Base-by-base conservation (phyloP, 1,284 basidiomycete genomes). In the Leccinum fallax region DNA sequence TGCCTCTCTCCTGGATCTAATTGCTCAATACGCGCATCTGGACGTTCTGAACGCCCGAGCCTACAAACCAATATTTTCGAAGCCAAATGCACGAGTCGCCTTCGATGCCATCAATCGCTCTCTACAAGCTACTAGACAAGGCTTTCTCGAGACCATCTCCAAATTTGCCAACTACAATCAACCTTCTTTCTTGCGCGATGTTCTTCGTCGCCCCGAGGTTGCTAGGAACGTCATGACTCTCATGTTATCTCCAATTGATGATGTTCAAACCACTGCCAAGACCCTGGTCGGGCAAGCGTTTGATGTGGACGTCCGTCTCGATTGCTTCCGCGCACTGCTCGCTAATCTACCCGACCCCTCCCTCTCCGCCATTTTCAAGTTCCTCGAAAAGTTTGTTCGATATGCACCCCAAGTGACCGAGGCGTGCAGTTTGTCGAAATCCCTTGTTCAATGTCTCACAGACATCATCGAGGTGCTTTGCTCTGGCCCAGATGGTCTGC, bases 401-500 rank as follows among this genome's bases (percentile, higher is more conserved):
- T 85, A 87, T 63, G 88, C 92, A 0, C 75, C 79, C 3, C 71
- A 76, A 6, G 83, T 93, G 3, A 90, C 92, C 1, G 95, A 98
- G 71, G 94, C 94, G 0, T 94, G 93, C 71, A 89, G 83, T 53
- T 74, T 94, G 16, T 93, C 96, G 2, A 93, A 93, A 70, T 89
- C 92, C 28, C 84, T 97, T 26, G 96, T 97, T 10, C 86, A 89
- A 15, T 97, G 95, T 75, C 84, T 97, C 69, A 93, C 93, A 4
- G 96, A 98, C 72, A 84, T 97, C 60, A 85, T 97, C 63, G 94
- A 97, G 55, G 89, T 88, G 1, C 82, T 98, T 2, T 96, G 93
- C 71, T 84, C 88, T 15, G 82, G 80, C 19, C 84, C 85, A 0
- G 86, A 87, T 64, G 92, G 90, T 10, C 78, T 94, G 9, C 76